Conservation (phyloP, 78 protist species). For the Neovahlkampfia damariscottae region DNA sequence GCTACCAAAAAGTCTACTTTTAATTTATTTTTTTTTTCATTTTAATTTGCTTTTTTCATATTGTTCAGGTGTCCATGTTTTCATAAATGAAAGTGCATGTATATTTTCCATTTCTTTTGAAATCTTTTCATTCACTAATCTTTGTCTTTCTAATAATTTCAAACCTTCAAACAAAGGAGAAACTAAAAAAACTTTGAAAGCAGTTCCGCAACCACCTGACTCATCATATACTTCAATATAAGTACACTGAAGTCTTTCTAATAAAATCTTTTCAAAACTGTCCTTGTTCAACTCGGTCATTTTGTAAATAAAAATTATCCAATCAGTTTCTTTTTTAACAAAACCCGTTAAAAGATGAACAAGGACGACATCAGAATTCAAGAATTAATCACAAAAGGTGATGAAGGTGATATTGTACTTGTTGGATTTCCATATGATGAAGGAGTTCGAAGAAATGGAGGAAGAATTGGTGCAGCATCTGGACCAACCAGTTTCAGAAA, state of each 20-base stretch:
- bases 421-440: constrained; percentile 43
- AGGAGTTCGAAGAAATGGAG: constrained; percentile 38
- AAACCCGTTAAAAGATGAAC: too few species aligned
- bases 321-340: too few species aligned
- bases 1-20: too few species aligned
- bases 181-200: not conserved
- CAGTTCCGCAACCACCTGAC: constrained; percentile 2
- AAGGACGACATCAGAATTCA: too few species aligned
- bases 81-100: constrained; percentile 29
- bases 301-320: not conserved
- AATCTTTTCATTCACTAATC: constrained; percentile 14
- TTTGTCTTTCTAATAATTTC: constrained; percentile 13
- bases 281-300: not conserved
- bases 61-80: too few species aligned
- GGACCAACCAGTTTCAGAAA: constrained; percentile 27
- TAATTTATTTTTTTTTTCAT: too few species aligned
- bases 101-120: constrained; percentile 22
- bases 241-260: not conserved
- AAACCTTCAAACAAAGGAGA: constrained; percentile 4
- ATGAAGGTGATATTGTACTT: constrained; percentile 12
- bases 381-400: too few species aligned
- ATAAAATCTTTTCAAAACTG: not conserved
- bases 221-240: not conserved
- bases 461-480: constrained; percentile 29
- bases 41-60: too few species aligned